These are phyloP conservation scores for Phytopythium litorale DNA, from an alignment of 352 stramenopile genomes.

Conservation along the genomic window DNA sequence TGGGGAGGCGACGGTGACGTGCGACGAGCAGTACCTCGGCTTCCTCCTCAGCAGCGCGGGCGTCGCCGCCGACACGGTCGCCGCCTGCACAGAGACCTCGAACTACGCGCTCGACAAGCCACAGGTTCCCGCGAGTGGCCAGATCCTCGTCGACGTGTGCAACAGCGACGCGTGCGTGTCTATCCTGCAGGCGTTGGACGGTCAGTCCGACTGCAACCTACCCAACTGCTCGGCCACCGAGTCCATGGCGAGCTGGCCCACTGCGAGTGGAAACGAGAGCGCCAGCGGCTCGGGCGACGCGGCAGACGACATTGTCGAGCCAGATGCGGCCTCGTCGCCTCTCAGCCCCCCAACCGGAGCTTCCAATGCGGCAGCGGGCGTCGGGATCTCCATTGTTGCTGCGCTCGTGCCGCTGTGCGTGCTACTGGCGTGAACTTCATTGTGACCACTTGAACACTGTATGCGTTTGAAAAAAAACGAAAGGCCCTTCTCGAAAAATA, in stretches of 20 bases:
- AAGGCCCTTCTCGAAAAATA: no score
- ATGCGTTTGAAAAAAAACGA: background rate
- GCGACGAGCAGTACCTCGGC: background rate
- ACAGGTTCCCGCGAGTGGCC: conserved; percentile 1
- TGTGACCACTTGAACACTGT: background rate
- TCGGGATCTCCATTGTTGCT: background rate
- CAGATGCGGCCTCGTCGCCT: background rate
- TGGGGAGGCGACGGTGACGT: background rate
- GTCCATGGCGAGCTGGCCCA: background rate
- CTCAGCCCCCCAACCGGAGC: background rate
- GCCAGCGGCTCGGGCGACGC: background rate
- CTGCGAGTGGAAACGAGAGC: background rate
- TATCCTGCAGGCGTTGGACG: background rate
- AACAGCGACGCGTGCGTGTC: conserved; percentile 1
- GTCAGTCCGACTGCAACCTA: background rate
- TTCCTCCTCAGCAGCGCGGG: background rate
- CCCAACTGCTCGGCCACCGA: background rate
- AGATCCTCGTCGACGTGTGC: conserved; percentile 1
- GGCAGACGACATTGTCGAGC: background rate
- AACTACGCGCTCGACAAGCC: background rate
- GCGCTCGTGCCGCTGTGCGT: background rate
- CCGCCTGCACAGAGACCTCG: background rate
- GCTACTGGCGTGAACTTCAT: background rate
- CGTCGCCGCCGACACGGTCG: background rate
- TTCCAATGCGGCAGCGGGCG: background rate